Evolutionary conservation across 192 early-diverging fungal species (phyloP).

Genomic region (Dissophora globulifera): DNA sequence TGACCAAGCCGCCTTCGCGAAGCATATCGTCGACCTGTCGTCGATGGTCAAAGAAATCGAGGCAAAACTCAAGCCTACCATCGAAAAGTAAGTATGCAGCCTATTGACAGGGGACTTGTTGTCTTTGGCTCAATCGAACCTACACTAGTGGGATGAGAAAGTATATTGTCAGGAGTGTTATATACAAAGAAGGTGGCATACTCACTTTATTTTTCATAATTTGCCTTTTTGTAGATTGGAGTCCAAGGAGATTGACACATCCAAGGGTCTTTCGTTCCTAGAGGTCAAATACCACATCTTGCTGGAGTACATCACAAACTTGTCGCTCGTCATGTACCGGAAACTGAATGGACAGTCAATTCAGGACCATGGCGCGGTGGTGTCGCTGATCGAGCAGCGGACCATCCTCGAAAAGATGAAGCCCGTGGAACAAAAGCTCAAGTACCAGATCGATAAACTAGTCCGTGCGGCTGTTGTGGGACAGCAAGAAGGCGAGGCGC

Average conservation of each 20-base stretch:
- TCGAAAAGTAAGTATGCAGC: slow-evolving; percentile 47
- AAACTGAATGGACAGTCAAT: slow-evolving; percentile 82
- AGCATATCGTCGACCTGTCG: slow-evolving; percentile 55
- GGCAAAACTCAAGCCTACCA: slow-evolving; percentile 55
- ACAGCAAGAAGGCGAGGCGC: slow-evolving; percentile 46
- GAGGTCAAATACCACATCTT: slow-evolving; percentile 91
- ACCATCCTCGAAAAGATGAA: slow-evolving; percentile 93
- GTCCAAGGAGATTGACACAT: slow-evolving; percentile 69
- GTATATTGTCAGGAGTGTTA: no score
- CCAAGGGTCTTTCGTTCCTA: slow-evolving; percentile 87
- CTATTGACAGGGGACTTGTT: no score
- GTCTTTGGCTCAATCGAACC: no score
- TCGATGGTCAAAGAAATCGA: slow-evolving; percentile 58
- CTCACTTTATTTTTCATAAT: not conserved
- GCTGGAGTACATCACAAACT: slow-evolving; percentile 85
- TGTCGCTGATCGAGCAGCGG: slow-evolving; percentile 79
- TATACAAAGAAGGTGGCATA: not conserved
- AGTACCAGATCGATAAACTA: slow-evolving; percentile 98
- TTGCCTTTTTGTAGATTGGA: slow-evolving; percentile 51
- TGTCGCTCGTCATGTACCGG: slow-evolving; percentile 78
- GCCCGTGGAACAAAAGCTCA: slow-evolving; percentile 92
- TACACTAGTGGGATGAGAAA: no score
- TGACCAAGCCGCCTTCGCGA: slow-evolving; percentile 43
- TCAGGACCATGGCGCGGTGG: slow-evolving; percentile 68
- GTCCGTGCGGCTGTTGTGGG: slow-evolving; percentile 72